Base-by-base conservation (phyloP, 192 early-diverging fungal genomes). In the Coemansia sp. region DNA sequence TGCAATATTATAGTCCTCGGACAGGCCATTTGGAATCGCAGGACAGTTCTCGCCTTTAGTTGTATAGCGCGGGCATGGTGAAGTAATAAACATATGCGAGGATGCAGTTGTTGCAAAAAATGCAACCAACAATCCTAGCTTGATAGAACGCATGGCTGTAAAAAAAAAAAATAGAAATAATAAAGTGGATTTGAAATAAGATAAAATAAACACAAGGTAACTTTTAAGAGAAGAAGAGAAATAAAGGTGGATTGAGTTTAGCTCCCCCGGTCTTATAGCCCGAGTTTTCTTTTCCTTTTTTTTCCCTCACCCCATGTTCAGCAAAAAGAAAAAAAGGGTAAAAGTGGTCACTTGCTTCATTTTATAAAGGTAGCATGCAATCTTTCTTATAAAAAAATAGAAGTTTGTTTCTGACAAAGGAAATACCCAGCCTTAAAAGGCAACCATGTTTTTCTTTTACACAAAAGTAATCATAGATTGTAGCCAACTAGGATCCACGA, bases 41-140 rank as follows among this genome's bases (percentile, higher is more conserved):
- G 55, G 55, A 17, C 55, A 58, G 17, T 58, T n/a, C 7, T 34
- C 17, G 7, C 55, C 55, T 22, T 7, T 13, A 9, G 36, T n/a
- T 3, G 59, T 22, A 44, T 71, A 69, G 5, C 83, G 83, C 2
- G 70, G 68, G 55, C 85, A 84, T 4, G 83, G 85, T 22, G 62
- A 55, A 5, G 41, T 51, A 6, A 84, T 70, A 4, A 59, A 63
- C 51, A 80, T 74, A 61, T 86, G 85, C 0, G 80, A 79, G 20
- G 5, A 5, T 4, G 40, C 59, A 5, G 15, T 24, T 4, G 59
- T 20, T 4, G 38, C n/a, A 3, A 61, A 12, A 3, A 36, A 9
- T 22, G 20, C 36, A 39, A 22, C 59, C 20, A 61, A 8, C 34
- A 61, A 22, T 4, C 59, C 59, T 40, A 20, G 59, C 20, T 5